Evolutionary conservation across 371 early-diverging fungal species (phyloP).

Genomic region (Sporodiniella umbellata): DNA sequence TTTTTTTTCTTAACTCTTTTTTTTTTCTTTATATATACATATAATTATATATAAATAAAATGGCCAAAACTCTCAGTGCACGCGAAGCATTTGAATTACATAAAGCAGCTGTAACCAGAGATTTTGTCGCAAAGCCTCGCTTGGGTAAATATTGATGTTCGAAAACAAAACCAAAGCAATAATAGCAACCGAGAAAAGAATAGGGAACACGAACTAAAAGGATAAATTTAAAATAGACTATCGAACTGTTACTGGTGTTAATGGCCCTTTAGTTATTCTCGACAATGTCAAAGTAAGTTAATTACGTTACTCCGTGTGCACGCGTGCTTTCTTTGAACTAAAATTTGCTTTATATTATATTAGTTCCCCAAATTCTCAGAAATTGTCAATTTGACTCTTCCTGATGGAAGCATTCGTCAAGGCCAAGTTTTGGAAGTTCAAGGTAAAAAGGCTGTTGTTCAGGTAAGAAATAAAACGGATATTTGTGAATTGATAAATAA

Average conservation of each 20-base stretch:
- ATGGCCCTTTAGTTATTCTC: conserved; percentile 99
- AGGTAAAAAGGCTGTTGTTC: conserved; percentile 98
- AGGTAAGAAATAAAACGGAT: conserved; percentile 55
- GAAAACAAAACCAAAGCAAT: not conserved
- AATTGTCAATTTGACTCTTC: conserved; percentile 97
- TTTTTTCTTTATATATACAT: too few species aligned
- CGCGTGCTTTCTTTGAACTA: too few species aligned
- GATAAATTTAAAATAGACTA: conserved; percentile 76
- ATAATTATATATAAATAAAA: conserved; percentile 4
- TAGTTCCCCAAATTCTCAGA: conserved; percentile 98
- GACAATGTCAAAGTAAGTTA: conserved; percentile 94
- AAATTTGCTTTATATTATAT: conserved; percentile 5
- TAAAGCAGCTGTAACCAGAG: conserved; percentile 83
- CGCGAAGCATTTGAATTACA: conserved; percentile 67
- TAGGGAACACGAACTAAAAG: conserved; percentile 6
- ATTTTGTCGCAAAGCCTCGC: conserved; percentile 87
- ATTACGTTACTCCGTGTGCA: too few species aligned
- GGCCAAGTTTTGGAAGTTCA: conserved; percentile 99
- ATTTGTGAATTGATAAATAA: not conserved
- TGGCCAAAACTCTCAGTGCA: conserved; percentile 42
- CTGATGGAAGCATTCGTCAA: conserved; percentile 94
- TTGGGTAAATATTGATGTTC: conserved; percentile 67
- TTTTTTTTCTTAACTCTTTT: conserved; percentile 2
- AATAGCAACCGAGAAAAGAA: too few species aligned
- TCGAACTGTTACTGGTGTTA: conserved; percentile 98